Conservation (phyloP, 169 alveolate genomes). For the Cyclospora cayetanensis region DNA sequence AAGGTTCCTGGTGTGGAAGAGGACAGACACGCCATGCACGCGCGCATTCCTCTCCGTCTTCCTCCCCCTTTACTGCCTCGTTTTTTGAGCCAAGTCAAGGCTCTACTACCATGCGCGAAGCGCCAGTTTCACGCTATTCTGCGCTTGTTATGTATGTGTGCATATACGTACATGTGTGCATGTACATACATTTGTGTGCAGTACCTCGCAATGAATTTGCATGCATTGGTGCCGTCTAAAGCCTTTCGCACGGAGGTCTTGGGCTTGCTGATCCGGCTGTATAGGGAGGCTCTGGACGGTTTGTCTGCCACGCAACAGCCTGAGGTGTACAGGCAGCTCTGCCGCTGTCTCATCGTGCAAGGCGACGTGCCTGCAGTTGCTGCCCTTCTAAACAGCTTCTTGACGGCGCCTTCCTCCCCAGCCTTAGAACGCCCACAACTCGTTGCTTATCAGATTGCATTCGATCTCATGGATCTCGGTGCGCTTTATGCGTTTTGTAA, state of each 20-base stretch:
- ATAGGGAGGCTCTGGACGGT: not conserved
- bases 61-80: not conserved
- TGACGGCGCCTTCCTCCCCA: conserved; percentile 82
- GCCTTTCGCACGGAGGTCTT: conserved; percentile 21
- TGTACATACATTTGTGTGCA: not conserved
- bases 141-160: not conserved
- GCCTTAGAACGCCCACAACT: conserved; percentile 79
- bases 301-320: not conserved
- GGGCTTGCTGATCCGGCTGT: not conserved
- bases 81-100: not conserved
- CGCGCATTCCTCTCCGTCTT: not conserved
- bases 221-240: conserved; percentile 49
- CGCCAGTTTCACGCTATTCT: not conserved
- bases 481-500: not conserved
- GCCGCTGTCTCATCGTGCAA: not conserved
- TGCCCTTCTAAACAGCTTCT: not conserved
- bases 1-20: no score
- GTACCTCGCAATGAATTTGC: conserved; percentile 23
- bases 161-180: not conserved
- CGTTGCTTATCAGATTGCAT: conserved; percentile 41
- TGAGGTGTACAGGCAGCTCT: not conserved
- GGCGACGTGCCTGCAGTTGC: not conserved
- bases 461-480: conserved; percentile 49
- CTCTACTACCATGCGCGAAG: not conserved
- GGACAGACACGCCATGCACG: no score